phyloP scores from a whole-genome alignment of 495 filamentous ascomycete genomes.

The Talaromyces ruber region DNA sequence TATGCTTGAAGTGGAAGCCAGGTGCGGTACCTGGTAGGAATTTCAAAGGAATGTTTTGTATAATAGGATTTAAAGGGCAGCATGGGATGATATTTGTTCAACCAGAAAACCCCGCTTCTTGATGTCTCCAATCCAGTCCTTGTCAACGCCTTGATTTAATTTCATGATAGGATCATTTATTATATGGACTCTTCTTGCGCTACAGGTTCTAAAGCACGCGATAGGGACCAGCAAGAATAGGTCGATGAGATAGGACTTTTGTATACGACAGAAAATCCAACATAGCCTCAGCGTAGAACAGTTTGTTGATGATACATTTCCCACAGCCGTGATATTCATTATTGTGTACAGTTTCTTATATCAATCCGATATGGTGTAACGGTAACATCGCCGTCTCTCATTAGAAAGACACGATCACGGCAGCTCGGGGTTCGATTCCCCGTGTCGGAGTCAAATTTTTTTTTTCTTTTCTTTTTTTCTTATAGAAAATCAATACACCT shows the following conservation, averaged over 20 bases:
- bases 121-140: not conserved
- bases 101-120: not conserved
- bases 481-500: not conserved
- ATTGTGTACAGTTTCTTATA: no score
- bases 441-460: conserved; percentile 1
- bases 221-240: no score
- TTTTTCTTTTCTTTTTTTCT: not conserved
- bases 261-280: no score
- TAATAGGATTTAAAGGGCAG: not conserved
- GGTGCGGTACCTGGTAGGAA: not conserved
- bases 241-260: no score
- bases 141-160: not conserved
- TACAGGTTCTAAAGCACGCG: no score
- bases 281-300: no score
- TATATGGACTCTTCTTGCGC: not conserved
- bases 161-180: not conserved
- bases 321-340: no score
- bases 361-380: not conserved
- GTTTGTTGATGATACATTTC: no score
- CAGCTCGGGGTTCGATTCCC: conserved; percentile 9
- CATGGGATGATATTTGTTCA: not conserved
- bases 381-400: not conserved
- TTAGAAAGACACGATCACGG: not conserved
- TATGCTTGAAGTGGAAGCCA: not conserved
- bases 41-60: not conserved